Evolutionary conservation across 495 filamentous ascomycete species (phyloP), one percentile per base, ranked within the genome.

Genomic region (Penicillium antarcticum): DNA sequence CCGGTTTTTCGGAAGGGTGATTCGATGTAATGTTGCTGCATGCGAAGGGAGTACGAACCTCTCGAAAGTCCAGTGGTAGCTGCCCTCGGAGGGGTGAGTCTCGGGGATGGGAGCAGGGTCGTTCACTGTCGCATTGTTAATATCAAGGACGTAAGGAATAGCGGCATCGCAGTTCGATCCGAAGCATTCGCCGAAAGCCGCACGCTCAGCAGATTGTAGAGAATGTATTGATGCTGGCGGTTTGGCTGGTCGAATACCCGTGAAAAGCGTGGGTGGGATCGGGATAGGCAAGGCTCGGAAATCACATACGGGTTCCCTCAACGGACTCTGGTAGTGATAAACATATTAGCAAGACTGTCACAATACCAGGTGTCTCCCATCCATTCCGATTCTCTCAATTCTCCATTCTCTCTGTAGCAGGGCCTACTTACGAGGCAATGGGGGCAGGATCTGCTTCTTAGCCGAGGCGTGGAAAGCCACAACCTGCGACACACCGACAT

Each of bases 41-140:
- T 43, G 36, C 29, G 4, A 13, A 13, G 32, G 17, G 16, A 16
- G 32, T 24, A 61, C 70, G 40, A 67, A 86, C 86, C 94, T 86
- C 80, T 98, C 94, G 66, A 96, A 95, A 55, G 87, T 85, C 94
- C 94, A 98, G 79, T 98, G 94, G 79, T 97, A 97, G 70, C 88
- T 92, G 46, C 94, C 95, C 70, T 97, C 86, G 17, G 80, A 75
- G 13, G 91, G 84, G 45, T 80, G 82, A 34, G 87, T 57, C 9
- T 77, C 57, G 21, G 89, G 91, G n/a, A 97, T 66, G 21, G 81
- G 83, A 39, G 81, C 87, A 46, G 94, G 78, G 67, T 97, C 94
- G 74, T 98, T 98, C 58, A 87, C 88, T 95, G 41, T 62, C 19
- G 32, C 26, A 35, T 36, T 11, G 44, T 54, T 49, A 52, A 23